Evolutionary conservation across 1,139 yeast species (phyloP), one percentile per base, ranked within the genome.

Genomic region (Geotrichum europaeum): DNA sequence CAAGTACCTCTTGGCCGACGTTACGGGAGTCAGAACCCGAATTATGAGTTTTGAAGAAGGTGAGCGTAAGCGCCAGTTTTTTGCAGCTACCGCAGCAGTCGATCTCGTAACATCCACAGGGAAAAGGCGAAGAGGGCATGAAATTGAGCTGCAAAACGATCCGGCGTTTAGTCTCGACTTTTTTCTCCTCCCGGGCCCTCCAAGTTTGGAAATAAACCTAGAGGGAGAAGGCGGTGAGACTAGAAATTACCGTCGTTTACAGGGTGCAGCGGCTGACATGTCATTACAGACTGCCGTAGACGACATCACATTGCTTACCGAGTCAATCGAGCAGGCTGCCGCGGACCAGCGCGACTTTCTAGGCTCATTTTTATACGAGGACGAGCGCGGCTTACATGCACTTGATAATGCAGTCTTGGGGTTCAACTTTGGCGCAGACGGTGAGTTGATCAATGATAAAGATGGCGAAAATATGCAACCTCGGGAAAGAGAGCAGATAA

Each of bases 391-490:
- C 3, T 40, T 40, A 7, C 47, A 53, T 5, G 60, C 40, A 6
- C 24, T 54, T 28, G 57, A 54, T 22, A 40, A n/a, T 15, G 22
- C 6, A n/a, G 47, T 40, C 5, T 40, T 40, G 20, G 47, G 47
- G 20, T 58, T 58, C 43, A 55, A 36, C 7, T 60, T 60, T 55
- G 60, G 59, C 2, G 59, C 52, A 25, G 56, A 60, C 22, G 63
- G 63, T 12, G 60, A 58, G 49, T 15, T 58, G 25, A 55, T 58
- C 25, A n/a, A 40, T n/a, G 47, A 40, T 1, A 22, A 40, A 18
- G 47, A n/a, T 15, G 47, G 7, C 2, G 47, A 40, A 15, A 7
- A n/a, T 18, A 15, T 49, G 51, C 20, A 15, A n/a, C 18, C 12
- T 9, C 47, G 18, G 20, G 13, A 9, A 40, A 7, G 7, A n/a